Conservation (phyloP, 352 stramenopile genomes). For the Globisporangium paroecandrum region DNA sequence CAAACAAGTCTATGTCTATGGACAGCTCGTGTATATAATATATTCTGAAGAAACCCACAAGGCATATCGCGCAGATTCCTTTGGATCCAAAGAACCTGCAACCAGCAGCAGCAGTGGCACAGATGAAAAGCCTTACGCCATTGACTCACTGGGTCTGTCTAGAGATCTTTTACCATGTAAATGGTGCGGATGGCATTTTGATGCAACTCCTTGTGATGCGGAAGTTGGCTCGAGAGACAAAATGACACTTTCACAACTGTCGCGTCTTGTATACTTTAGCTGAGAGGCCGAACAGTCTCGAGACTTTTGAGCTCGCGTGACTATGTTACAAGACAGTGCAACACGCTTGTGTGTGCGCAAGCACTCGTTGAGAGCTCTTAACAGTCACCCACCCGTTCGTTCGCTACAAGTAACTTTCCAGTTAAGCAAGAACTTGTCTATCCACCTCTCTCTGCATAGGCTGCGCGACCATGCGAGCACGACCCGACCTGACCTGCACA, state of each 20-base stretch:
- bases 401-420: neutral
- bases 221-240: neutral
- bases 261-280: neutral
- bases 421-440: neutral
- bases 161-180: neutral
- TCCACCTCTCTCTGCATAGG: neutral
- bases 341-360: neutral
- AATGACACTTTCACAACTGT: neutral
- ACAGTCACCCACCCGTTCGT: neutral
- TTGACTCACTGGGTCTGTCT: neutral
- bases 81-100: neutral
- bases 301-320: neutral
- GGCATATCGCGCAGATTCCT: neutral
- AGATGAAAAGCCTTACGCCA: neutral
- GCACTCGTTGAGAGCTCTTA: neutral
- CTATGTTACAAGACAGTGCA: slow-evolving; percentile 11
- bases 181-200: neutral
- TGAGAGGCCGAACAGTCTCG: neutral
- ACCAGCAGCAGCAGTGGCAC: neutral
- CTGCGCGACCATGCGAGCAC: neutral
- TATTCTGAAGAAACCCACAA: neutral
- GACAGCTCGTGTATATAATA: neutral
- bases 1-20: neutral
- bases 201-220: neutral
- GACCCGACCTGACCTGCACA: neutral